Evolutionary conservation across 1,139 yeast genomes (phyloP).

Genomic region (Candida tunisiensis): DNA sequence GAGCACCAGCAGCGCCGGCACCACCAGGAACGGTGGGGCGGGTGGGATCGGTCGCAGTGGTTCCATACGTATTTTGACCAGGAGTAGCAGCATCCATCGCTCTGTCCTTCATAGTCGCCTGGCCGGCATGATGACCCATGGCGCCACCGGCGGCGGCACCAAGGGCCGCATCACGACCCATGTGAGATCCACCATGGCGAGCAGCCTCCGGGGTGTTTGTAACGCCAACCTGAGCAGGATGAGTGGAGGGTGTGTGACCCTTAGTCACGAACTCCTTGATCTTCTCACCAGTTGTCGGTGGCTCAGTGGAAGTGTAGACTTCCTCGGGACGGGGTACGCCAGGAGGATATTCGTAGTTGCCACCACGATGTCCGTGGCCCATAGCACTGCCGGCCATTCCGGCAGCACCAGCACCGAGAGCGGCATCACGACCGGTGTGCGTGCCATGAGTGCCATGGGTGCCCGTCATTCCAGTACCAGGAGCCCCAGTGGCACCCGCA

Average conservation of each 20-base stretch:
- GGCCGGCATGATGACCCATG: background rate
- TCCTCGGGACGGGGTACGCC: too few relatives aligned
- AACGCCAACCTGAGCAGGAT: too few relatives aligned
- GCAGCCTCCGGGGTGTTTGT: too few relatives aligned
- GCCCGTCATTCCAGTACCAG: constrained; percentile 1
- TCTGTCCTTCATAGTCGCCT: background rate
- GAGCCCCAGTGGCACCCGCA: background rate
- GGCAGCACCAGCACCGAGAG: constrained; percentile 2
- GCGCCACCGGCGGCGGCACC: background rate
- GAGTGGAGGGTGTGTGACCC: too few relatives aligned
- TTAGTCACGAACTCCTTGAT: too few relatives aligned
- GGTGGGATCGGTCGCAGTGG: background rate
- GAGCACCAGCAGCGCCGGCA: background rate
- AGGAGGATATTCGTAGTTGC: too few relatives aligned
- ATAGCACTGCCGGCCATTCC: too few relatives aligned
- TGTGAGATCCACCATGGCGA: background rate
- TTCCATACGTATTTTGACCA: too few relatives aligned
- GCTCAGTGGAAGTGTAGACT: too few relatives aligned
- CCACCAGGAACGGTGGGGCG: background rate
- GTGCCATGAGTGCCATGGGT: constrained; percentile 2
- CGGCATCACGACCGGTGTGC: background rate
- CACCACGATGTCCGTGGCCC: too few relatives aligned
- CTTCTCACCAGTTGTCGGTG: too few relatives aligned
- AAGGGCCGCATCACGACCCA: background rate
- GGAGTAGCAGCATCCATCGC: background rate